Evolutionary conservation across 139 green algal species (phyloP).

Genomic region (Raphidocelis subcapitata): DNA sequence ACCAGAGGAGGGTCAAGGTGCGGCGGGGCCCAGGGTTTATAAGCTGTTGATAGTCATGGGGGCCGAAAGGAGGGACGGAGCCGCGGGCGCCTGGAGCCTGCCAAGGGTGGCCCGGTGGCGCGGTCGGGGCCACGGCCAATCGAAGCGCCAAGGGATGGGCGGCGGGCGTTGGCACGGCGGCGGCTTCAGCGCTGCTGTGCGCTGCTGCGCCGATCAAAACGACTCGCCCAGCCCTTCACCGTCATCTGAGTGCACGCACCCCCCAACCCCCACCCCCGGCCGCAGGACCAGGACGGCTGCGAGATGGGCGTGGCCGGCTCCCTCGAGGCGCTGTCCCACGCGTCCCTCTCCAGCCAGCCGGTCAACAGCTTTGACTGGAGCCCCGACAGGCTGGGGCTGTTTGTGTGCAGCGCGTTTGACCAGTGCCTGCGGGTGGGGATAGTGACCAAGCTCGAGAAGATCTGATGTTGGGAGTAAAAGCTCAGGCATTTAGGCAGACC

Average conservation of each 20-base stretch:
- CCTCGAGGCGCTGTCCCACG: conserved; percentile 61
- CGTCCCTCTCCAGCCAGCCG: conserved; percentile 76
- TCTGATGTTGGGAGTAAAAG: conserved; percentile 23
- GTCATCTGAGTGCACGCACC: background rate
- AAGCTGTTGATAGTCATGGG: too few relatives aligned
- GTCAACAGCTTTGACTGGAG: conserved; percentile 84
- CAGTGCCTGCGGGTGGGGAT: conserved; percentile 83
- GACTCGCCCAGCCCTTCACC: too few relatives aligned
- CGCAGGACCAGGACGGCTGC: conserved; percentile 67
- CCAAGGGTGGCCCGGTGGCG: too few relatives aligned
- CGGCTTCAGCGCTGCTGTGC: too few relatives aligned
- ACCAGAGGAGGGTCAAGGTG: conserved; percentile 73
- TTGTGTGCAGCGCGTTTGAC: conserved; percentile 80
- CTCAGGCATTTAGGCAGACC: too few relatives aligned
- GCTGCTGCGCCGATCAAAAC: too few relatives aligned
- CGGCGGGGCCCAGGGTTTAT: background rate
- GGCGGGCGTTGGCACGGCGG: too few relatives aligned
- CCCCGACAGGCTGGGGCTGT: conserved; percentile 84
- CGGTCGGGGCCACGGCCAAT: too few relatives aligned
- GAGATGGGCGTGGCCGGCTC: conserved; percentile 74
- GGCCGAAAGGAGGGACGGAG: too few relatives aligned
- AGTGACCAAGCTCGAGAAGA: conserved; percentile 71
- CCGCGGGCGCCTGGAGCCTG: too few relatives aligned
- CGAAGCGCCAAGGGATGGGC: too few relatives aligned
- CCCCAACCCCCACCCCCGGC: background rate